Evolutionary conservation across 352 stramenopile species (phyloP).

Genomic region (Phytophthora crassamura): DNA sequence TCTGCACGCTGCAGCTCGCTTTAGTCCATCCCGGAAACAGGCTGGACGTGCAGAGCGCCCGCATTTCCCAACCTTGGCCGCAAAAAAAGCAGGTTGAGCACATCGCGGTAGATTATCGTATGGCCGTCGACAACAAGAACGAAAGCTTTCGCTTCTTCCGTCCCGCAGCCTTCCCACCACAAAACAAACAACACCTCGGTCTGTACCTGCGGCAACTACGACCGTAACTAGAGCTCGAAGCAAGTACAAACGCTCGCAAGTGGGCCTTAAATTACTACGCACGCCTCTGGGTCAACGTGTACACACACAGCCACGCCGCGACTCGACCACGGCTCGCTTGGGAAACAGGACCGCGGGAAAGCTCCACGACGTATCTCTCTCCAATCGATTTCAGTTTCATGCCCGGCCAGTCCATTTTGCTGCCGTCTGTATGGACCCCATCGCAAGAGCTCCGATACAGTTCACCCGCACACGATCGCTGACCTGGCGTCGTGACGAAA

Average conservation of each 20-base stretch:
- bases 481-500: constrained; percentile 27
- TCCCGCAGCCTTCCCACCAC: constrained; percentile 13
- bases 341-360: background rate
- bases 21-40: constrained; percentile 33
- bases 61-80: constrained; percentile 26
- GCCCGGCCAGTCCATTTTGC: background rate
- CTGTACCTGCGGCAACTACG: too few species aligned
- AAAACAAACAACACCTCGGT: constrained; percentile 5
- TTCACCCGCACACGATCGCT: background rate
- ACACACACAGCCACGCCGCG: constrained; percentile 2
- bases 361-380: background rate
- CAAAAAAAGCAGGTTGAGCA: constrained; percentile 26
- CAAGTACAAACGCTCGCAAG: too few species aligned
- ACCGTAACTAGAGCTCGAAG: too few species aligned
- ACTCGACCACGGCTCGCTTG: background rate
- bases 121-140: constrained; percentile 16
- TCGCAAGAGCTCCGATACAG: constrained; percentile 22
- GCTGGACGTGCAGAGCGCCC: constrained; percentile 25
- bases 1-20: constrained; percentile 31
- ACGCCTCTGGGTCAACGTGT: background rate
- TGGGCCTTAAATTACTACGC: constrained; percentile 15
- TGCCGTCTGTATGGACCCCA: constrained; percentile 12
- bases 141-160: constrained; percentile 18
- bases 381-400: constrained; percentile 14
- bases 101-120: constrained; percentile 29